Conservation (phyloP, 345 rosid species). For the Citropsis articulata region DNA sequence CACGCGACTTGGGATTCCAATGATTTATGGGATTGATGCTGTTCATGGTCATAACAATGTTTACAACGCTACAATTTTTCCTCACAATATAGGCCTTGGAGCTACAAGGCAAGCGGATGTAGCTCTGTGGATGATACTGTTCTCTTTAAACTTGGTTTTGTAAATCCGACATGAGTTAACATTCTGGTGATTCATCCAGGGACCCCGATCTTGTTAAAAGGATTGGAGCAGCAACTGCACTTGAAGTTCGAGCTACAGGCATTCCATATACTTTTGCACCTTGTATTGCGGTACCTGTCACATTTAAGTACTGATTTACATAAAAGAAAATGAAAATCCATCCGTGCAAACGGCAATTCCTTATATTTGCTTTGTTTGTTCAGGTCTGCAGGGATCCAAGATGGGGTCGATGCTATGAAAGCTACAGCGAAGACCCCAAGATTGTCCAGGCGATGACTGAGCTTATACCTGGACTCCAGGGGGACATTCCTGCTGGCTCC, state of each 20-base stretch:
- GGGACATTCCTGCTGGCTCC: conserved; percentile 54
- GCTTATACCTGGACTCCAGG: conserved; percentile 77
- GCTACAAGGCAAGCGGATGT: conserved; percentile 55
- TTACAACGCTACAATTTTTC: conserved; percentile 82
- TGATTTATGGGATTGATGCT: conserved; percentile 85
- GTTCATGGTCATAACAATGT: conserved; percentile 83
- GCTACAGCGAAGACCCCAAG: conserved; percentile 78
- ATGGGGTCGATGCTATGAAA: conserved; percentile 97
- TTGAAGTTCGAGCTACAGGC: conserved; percentile 86
- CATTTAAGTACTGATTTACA: not conserved
- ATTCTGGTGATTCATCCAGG: conserved; percentile 34
- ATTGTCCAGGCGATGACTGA: conserved; percentile 74
- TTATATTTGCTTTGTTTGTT: not conserved
- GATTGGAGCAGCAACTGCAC: conserved; percentile 92
- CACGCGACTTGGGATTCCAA: conserved; percentile 74
- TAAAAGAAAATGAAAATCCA: no score
- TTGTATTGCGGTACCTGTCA: conserved; percentile 64
- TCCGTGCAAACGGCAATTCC: not conserved
- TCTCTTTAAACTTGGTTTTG: not conserved
- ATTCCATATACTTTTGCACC: conserved; percentile 82
- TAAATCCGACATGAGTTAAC: not conserved
- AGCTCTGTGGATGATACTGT: not conserved
- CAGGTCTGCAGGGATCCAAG: conserved; percentile 97
- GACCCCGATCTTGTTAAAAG: conserved; percentile 72
- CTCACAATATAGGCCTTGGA: conserved; percentile 85